Conservation (phyloP, 2,329 filamentous ascomycete species). For the Fusarium chlamydosporum region DNA sequence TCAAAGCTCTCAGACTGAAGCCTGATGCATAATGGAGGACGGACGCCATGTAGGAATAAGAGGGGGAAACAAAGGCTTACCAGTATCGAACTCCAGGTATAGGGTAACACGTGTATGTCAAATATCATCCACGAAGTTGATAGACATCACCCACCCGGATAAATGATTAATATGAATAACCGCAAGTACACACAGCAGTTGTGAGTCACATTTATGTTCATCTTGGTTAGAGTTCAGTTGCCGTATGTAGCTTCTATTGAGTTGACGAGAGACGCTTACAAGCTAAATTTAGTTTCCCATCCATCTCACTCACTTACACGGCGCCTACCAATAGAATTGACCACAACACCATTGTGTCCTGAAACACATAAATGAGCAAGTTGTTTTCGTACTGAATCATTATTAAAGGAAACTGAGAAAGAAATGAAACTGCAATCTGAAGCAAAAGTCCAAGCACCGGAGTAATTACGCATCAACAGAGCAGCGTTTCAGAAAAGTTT, state of each 20-base stretch:
- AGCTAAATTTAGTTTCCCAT: background rate
- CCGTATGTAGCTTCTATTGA: no score
- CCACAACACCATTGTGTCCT: no score
- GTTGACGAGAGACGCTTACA: no score
- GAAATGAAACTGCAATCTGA: conserved; percentile 3
- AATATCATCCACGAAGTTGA: background rate
- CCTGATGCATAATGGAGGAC: no score
- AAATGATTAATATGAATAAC: background rate
- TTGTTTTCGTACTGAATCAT: background rate
- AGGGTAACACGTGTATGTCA: background rate
- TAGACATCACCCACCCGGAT: background rate
- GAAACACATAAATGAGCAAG: background rate
- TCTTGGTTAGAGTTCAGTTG: no score
- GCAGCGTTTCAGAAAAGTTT: conserved; percentile 41
- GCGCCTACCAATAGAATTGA: background rate
- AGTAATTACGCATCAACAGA: conserved; percentile 17
- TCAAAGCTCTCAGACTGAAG: no score
- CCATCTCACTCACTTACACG: background rate
- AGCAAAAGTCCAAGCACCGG: conserved; percentile 14
- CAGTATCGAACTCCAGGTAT: background rate
- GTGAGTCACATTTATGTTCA: no score
- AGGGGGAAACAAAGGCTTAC: background rate
- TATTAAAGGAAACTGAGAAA: background rate
- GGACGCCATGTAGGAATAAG: background rate
- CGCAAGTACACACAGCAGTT: no score